These are phyloP conservation scores for Fusarium zealandicum DNA, from an alignment of 2,329 filamentous ascomycete species.

Conservation along the genomic window DNA sequence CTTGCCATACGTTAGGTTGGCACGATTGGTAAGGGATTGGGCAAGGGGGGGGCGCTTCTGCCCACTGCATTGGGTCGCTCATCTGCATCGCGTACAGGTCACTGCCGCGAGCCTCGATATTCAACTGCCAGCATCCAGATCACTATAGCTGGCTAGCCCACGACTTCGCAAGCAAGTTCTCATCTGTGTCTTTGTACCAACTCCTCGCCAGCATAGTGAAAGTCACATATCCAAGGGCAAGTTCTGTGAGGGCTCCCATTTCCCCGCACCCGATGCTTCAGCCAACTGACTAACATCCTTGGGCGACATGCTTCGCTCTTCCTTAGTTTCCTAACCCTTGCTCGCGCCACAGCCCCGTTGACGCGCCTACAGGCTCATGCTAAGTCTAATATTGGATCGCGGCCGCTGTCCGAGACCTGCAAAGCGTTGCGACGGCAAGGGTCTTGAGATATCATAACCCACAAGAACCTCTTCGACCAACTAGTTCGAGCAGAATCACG, in stretches of 20 bases:
- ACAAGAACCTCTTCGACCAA: too few species aligned
- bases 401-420: too few species aligned
- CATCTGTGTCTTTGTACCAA: neutral
- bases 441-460: too few species aligned
- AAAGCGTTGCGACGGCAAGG: too few species aligned
- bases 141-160: too few species aligned
- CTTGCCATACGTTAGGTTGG: neutral
- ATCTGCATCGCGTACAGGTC: neutral
- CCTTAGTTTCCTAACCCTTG: neutral
- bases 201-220: neutral
- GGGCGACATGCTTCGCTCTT: neutral
- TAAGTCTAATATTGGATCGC: neutral
- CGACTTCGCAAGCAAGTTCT: neutral
- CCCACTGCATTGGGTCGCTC: slow-evolving; percentile 25
- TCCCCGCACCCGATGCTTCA: neutral
- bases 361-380: neutral
- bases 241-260: neutral
- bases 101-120: slow-evolving; percentile 2
- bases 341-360: neutral
- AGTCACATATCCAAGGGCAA: neutral
- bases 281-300: slow-evolving; percentile 4
- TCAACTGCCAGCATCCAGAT: neutral
- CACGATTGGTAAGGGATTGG: slow-evolving; percentile 9
- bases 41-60: slow-evolving; percentile 18
- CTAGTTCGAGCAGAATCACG: too few species aligned